Base-by-base conservation (phyloP, 1,139 yeast species). In the Dujonia santamariae region DNA sequence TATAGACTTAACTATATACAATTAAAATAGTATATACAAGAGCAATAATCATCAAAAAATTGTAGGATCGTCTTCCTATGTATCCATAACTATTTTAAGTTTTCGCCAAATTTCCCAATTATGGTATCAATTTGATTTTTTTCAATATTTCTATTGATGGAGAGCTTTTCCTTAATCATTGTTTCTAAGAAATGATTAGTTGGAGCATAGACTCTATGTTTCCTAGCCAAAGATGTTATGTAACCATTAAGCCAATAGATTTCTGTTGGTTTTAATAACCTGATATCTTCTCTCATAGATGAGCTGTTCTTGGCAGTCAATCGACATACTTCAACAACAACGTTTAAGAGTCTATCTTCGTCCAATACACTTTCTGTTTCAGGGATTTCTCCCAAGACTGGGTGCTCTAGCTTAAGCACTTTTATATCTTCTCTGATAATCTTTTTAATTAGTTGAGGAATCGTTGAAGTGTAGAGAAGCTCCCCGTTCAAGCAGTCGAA, bases 241-340 rank as follows among this genome's bases (percentile, higher is more conserved):
- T 75, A 80, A 3, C 95, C 96, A 51, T 87, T 90, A 40, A 90
- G 80, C 54, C 74, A 83, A 40, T 81, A 83, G 20, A 90, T 74
- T 52, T 90, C 98, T 0, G 95, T 83, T 18, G 65, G 67, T 43
- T 79, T 69, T 35, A 78, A 63, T 42, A 71, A 64, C 30, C 75
- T 55, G 2, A 84, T 70, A 48, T 90, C 97, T 45, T 85, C 87
- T 47, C 95, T 72, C 97, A 90, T 92, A 2, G 96, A 85, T 7
- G 94, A 79, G 35, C 83, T 77, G 58, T 88, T 92, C 31, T 67
- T 56, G 0, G 74, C 69, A 17, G 81, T 71, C 24, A 49, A 32
- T 39, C 68, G 57, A 26, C 78, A 63, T 8, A 75, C 72, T 3
- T 70, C 64, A 14, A 63, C 41, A 5, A 82, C 82, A 3, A 68